phyloP scores from a whole-genome alignment of 768 basidiomycete species.

The Pleurotus djamor region DNA sequence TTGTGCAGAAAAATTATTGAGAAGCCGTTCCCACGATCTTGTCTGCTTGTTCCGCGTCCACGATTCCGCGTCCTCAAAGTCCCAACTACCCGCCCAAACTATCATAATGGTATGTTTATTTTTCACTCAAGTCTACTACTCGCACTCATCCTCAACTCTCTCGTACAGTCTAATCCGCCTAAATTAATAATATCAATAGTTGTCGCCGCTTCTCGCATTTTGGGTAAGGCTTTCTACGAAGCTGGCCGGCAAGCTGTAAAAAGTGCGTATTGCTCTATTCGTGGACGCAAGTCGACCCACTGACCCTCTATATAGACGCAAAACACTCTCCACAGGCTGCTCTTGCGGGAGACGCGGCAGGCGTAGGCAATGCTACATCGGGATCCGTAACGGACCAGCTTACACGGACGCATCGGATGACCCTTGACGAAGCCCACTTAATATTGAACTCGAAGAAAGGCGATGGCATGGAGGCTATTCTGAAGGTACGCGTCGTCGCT shows the following conservation, averaged over 20 bases:
- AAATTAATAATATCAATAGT: constrained; percentile 78
- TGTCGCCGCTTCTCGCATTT: constrained; percentile 71
- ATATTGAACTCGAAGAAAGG: constrained; percentile 87
- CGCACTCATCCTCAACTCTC: neutral
- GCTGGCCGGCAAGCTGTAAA: constrained; percentile 91
- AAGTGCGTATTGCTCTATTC: constrained; percentile 54
- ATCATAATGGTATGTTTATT: constrained; percentile 1
- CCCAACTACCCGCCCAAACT: neutral
- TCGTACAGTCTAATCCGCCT: constrained; percentile 65
- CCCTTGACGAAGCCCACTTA: constrained; percentile 90
- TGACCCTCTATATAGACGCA: constrained; percentile 56
- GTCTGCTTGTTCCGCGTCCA: constrained; percentile 3
- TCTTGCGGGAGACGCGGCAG: constrained; percentile 66
- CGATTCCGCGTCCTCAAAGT: neutral
- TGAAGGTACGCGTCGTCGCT: constrained; percentile 50
- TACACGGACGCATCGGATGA: constrained; percentile 88
- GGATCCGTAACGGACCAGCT: constrained; percentile 78
- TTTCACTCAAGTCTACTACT: too few species aligned
- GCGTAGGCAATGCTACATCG: constrained; percentile 72
- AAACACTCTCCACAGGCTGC: constrained; percentile 74
- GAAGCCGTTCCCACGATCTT: neutral
- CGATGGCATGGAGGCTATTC: constrained; percentile 62
- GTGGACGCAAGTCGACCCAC: neutral
- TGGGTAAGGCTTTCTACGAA: constrained; percentile 90
- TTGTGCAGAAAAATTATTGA: neutral